phyloP scores from a whole-genome alignment of 2,329 filamentous ascomycete genomes.

The Pyricularia grisea region DNA sequence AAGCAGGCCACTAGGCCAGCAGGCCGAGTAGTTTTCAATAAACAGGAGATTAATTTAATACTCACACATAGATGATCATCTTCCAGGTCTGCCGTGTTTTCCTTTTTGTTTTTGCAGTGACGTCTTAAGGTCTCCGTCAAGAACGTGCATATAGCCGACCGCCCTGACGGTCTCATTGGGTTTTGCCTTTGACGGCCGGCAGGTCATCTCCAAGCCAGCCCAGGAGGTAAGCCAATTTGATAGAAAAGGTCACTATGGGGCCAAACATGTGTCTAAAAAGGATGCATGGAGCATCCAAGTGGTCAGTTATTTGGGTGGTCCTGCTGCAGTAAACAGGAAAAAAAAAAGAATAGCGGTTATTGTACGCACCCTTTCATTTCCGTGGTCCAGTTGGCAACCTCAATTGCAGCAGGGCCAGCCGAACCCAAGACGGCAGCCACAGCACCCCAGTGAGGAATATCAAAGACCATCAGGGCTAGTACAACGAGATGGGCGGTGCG shows the following conservation, averaged over 20 bases:
- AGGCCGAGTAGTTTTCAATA: neutral
- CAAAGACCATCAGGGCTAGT: neutral
- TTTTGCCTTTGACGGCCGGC: neutral
- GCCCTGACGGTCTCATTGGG: neutral
- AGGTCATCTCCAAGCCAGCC: neutral
- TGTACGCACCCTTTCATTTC: neutral
- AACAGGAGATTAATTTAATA: neutral
- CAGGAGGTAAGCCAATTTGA: constrained; percentile 2
- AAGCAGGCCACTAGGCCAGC: too few relatives aligned
- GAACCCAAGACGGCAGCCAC: neutral
- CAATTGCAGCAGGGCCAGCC: neutral
- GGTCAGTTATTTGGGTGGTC: neutral
- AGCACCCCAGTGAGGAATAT: neutral
- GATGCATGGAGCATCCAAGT: neutral
- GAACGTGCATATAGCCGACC: neutral
- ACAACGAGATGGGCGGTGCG: neutral
- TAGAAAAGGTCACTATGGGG: neutral
- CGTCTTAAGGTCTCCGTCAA: neutral
- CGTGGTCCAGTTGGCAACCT: neutral
- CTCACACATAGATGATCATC: neutral
- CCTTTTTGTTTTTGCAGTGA: neutral
- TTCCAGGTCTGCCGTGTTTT: neutral
- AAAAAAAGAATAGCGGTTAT: neutral
- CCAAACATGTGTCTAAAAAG: neutral
- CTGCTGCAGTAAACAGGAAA: neutral